Evolutionary conservation across 2,329 filamentous ascomycete species (phyloP).

Genomic region (Remersonia thermophila): DNA sequence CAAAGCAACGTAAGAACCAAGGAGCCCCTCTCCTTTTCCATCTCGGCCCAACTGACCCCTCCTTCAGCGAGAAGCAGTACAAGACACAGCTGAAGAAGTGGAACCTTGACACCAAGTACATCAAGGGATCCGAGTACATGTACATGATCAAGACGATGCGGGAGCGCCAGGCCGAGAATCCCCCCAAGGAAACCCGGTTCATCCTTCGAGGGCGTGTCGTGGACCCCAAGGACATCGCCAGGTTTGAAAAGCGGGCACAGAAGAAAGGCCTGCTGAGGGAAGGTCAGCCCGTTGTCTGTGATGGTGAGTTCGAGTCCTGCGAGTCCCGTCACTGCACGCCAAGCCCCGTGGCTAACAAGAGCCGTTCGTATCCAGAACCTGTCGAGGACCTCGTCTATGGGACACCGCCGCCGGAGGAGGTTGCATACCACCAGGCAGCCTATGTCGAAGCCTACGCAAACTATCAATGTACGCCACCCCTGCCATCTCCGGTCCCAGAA

Average conservation of each 20-base stretch:
- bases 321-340: too few relatives aligned
- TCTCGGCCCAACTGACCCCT: neutral
- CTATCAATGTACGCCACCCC: conserved; percentile 2
- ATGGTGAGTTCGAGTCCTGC: conserved; percentile 6
- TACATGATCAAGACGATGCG: conserved; percentile 21
- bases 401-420: conserved; percentile 11
- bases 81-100: conserved; percentile 24
- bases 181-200: conserved; percentile 18
- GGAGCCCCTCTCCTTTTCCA: neutral
- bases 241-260: conserved; percentile 19
- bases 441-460: conserved; percentile 4
- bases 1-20: conserved; percentile 20
- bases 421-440: conserved; percentile 3
- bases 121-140: conserved; percentile 22
- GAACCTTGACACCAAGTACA: conserved; percentile 24
- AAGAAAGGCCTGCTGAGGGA: conserved; percentile 17
- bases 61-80: conserved; percentile 20
- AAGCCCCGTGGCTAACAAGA: too few relatives aligned
- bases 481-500: neutral
- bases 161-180: conserved; percentile 14
- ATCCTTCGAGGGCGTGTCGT: conserved; percentile 18
- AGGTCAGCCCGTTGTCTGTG: conserved; percentile 8
- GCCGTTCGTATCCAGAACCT: conserved; percentile 4
- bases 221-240: conserved; percentile 19
- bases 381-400: conserved; percentile 13